phyloP scores from a whole-genome alignment of 805 yeast genomes.

The Starmerella vaccinii region DNA sequence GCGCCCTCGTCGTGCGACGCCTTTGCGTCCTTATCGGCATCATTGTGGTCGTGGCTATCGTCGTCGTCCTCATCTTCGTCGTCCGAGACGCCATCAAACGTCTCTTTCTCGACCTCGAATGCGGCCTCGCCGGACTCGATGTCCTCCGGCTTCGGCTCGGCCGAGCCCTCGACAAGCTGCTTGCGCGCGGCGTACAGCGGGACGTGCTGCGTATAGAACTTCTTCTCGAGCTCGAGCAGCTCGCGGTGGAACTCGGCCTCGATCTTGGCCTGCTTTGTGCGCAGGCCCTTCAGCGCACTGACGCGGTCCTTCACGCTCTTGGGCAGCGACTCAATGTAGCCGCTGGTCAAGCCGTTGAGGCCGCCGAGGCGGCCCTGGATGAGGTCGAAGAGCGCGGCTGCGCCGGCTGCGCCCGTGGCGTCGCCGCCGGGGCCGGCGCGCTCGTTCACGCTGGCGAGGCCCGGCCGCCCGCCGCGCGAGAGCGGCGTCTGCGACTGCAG shows the following conservation, averaged over 20 bases:
- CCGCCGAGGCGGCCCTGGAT: slow-evolving; percentile 82
- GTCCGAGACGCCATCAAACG: slow-evolving; percentile 37
- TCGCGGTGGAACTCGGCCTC: slow-evolving; percentile 90
- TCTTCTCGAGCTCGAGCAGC: slow-evolving; percentile 73
- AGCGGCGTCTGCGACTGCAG: slow-evolving; percentile 34
- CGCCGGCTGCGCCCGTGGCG: slow-evolving; percentile 37
- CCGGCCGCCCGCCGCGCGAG: slow-evolving; percentile 13
- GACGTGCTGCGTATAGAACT: slow-evolving; percentile 57
- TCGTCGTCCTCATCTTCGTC: slow-evolving; percentile 37
- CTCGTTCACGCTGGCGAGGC: slow-evolving; percentile 54
- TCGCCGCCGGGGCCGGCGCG: slow-evolving; percentile 33
- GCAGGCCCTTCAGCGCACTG: slow-evolving; percentile 70
- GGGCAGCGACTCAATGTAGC: slow-evolving; percentile 73
- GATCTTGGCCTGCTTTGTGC: slow-evolving; percentile 64
- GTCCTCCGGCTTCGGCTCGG: slow-evolving; percentile 71
- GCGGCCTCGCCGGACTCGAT: slow-evolving; percentile 66
- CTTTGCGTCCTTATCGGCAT: slow-evolving; percentile 19
- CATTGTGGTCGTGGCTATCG: slow-evolving; percentile 26
- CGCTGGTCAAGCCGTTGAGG: slow-evolving; percentile 76
- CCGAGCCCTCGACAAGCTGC: slow-evolving; percentile 57
- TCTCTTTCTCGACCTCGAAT: slow-evolving; percentile 44
- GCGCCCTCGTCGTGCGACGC: slow-evolving; percentile 30
- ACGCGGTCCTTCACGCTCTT: slow-evolving; percentile 63
- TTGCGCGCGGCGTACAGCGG: slow-evolving; percentile 70
- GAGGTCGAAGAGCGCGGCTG: slow-evolving; percentile 75